Evolutionary conservation across 352 stramenopile genomes (phyloP).

Genomic region (Phytophthora constricta): DNA sequence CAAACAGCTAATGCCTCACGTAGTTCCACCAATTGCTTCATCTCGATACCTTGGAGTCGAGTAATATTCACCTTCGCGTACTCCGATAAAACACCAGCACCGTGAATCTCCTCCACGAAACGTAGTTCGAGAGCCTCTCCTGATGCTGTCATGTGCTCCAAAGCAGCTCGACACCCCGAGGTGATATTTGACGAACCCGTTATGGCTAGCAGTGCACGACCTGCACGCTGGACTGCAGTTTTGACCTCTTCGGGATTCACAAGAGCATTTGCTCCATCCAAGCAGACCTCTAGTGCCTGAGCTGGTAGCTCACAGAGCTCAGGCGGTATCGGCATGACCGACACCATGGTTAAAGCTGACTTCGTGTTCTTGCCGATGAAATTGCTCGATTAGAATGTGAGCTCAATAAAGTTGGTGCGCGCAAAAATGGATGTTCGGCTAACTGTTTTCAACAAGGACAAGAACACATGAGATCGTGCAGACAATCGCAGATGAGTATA

Average conservation of each 20-base stretch:
- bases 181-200: not conserved
- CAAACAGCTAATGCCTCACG: slow-evolving; percentile 28
- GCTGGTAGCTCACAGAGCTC: not conserved
- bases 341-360: slow-evolving; percentile 15
- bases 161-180: slow-evolving; percentile 2
- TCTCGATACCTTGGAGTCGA: not conserved
- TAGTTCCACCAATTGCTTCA: slow-evolving; percentile 27
- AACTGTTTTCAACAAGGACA: too few relatives aligned
- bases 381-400: too few relatives aligned
- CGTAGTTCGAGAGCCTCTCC: slow-evolving; percentile 4
- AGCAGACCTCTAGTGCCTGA: not conserved
- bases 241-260: not conserved
- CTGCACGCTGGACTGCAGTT: slow-evolving; percentile 2
- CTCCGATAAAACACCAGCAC: not conserved
- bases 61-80: not conserved
- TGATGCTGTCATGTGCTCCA: slow-evolving; percentile 12
- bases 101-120: slow-evolving; percentile 18
- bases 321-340: slow-evolving; percentile 10
- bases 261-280: not conserved
- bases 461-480: too few relatives aligned
- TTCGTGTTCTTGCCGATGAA: too few relatives aligned
- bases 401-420: slow-evolving; percentile 22
- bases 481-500: too few relatives aligned
- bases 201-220: slow-evolving; percentile 11
- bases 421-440: too few relatives aligned